Percentiles rank a stretch among this genome's conserved stretches.
Evolutionary conservation across 345 rosid genomes (phyloP).

Genomic region (Dimocarpus longan): DNA sequence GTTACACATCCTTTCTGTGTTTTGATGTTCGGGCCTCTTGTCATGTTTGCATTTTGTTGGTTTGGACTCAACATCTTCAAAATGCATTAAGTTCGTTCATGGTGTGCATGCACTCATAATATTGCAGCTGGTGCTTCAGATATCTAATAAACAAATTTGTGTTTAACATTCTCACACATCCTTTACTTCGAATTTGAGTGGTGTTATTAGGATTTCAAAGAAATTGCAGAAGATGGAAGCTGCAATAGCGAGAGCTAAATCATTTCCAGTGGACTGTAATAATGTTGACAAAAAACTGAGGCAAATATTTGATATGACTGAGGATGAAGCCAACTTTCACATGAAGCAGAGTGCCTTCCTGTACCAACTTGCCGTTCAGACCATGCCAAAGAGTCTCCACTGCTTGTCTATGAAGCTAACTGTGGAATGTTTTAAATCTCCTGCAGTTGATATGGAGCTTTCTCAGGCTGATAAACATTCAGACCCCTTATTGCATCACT

Average conservation of each 20-base stretch:
- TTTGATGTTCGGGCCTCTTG: background rate
- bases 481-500: conserved; percentile 72
- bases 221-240: conserved; percentile 69
- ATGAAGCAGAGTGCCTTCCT: conserved; percentile 79
- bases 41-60: conserved; percentile 10
- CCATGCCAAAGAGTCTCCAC: conserved; percentile 94
- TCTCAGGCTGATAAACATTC: conserved; percentile 50
- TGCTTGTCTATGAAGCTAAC: conserved; percentile 90
- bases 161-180: background rate
- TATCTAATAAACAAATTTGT: background rate
- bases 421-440: conserved; percentile 75
- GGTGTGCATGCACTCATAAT: background rate
- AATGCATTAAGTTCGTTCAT: background rate
- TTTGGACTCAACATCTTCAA: conserved; percentile 1
- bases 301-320: conserved; percentile 86
- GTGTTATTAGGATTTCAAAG: conserved; percentile 58
- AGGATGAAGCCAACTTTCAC: conserved; percentile 91
- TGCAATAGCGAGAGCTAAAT: conserved; percentile 71
- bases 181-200: conserved; percentile 23
- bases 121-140: background rate
- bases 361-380: conserved; percentile 86
- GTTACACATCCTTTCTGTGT: background rate
- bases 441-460: conserved; percentile 44
- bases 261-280: conserved; percentile 71
- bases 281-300: conserved; percentile 92